Evolutionary conservation across 2,329 filamentous ascomycete genomes (phyloP).

Genomic region (Colletotrichum phormii): DNA sequence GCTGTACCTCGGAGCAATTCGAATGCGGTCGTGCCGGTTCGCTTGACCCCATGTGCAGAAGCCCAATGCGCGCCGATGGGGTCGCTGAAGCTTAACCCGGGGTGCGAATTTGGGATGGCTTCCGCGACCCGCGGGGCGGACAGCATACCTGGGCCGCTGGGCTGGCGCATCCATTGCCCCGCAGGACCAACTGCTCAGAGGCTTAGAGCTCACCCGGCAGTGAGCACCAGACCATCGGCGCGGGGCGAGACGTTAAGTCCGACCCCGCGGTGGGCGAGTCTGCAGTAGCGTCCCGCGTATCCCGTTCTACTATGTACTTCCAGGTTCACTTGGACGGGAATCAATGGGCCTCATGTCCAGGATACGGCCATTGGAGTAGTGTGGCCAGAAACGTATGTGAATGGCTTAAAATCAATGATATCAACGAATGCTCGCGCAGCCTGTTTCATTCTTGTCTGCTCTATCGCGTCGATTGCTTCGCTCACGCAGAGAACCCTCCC

Average conservation of each 20-base stretch:
- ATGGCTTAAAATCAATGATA: background rate
- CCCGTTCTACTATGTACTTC: background rate
- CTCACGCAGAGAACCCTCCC: background rate
- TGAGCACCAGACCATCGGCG: background rate
- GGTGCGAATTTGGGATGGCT: background rate
- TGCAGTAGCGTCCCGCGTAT: background rate
- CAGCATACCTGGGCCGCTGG: background rate
- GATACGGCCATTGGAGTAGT: background rate
- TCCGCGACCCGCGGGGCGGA: background rate
- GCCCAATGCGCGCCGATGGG: conserved; percentile 1
- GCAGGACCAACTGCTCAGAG: background rate
- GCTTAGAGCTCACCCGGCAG: background rate
- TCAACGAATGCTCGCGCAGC: background rate
- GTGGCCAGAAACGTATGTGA: background rate
- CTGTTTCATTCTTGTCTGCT: background rate
- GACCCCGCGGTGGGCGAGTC: conserved; percentile 1
- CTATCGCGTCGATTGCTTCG: conserved; percentile 8
- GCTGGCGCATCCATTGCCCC: background rate
- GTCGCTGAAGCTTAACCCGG: background rate
- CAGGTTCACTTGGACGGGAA: background rate
- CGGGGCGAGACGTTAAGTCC: conserved; percentile 7
- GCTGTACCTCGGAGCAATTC: background rate
- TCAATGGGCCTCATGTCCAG: background rate
- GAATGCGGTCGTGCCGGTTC: background rate
- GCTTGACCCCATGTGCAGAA: conserved; percentile 17